A percentile compares a stretch with the other conserved stretches of the same genome.
Conservation (phyloP, 208 protist species). For the Blechomonas ayalai region DNA sequence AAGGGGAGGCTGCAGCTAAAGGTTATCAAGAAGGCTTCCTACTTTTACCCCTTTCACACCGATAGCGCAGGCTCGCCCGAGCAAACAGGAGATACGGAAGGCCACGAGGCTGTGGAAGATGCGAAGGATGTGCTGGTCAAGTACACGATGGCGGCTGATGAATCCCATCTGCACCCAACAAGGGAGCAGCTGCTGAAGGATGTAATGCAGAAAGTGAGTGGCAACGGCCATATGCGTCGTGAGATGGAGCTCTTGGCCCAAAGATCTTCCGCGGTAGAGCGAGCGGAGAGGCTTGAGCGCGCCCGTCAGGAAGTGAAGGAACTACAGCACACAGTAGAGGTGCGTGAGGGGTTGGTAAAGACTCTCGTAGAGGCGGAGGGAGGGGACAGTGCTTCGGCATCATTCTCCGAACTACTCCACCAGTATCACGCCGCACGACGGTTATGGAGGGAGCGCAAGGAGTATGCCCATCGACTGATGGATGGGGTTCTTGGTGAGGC, state of each 20-base stretch:
- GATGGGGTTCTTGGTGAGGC: constrained; percentile 51
- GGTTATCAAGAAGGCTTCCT: constrained; percentile 74
- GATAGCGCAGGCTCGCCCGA: too few relatives aligned
- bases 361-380: too few relatives aligned
- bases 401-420: constrained; percentile 7
- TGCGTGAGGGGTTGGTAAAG: too few relatives aligned
- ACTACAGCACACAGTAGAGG: too few relatives aligned
- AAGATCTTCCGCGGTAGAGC: too few relatives aligned
- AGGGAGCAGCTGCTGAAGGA: constrained; percentile 5
- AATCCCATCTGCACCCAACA: too few relatives aligned
- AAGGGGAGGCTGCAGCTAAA: constrained; percentile 53
- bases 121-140: constrained; percentile 8
- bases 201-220: not conserved
- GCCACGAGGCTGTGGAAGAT: constrained; percentile 11
- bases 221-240: not conserved
- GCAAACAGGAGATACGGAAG: not conserved
- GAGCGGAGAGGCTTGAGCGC: too few relatives aligned
- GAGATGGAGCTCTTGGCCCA: constrained; percentile 11
- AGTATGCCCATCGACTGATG: constrained; percentile 51
- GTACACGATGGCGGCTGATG: constrained; percentile 2
- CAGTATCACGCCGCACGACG: constrained; percentile 44
- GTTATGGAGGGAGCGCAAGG: constrained; percentile 65
- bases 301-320: too few relatives aligned
- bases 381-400: too few relatives aligned
- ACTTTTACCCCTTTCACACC: too few relatives aligned